These are phyloP conservation scores for Aspergillus coremiiformis DNA, from an alignment of 495 filamentous ascomycete genomes.

Conservation along the genomic window DNA sequence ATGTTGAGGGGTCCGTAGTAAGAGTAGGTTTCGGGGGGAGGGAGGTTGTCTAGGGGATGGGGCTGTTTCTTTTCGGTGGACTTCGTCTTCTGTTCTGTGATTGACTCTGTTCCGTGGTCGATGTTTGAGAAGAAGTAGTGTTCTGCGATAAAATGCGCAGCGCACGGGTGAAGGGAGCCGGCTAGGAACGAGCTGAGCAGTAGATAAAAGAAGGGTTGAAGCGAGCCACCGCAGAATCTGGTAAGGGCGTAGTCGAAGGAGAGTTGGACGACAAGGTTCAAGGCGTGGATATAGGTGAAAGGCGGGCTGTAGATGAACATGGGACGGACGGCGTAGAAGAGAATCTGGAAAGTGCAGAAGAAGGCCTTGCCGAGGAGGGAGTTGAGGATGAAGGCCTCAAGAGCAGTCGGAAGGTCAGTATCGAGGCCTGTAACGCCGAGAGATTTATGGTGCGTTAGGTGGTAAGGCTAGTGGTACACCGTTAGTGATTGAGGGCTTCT, in stretches of 20 bases:
- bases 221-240: conserved; percentile 44
- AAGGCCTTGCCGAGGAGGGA: conserved; percentile 97
- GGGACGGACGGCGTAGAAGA: conserved; percentile 98
- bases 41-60: conserved; percentile 41
- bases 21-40: conserved; percentile 88
- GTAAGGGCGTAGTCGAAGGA: conserved; percentile 69
- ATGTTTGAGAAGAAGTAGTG: conserved; percentile 92
- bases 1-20: conserved; percentile 94
- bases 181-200: conserved; percentile 85
- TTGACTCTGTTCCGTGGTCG: conserved; percentile 51
- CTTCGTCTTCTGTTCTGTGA: conserved; percentile 28
- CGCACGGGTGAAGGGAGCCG: conserved; percentile 87
- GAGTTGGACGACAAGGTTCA: conserved; percentile 72
- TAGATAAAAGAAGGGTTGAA: conserved; percentile 64
- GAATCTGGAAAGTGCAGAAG: conserved; percentile 98
- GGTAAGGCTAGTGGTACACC: conserved; percentile 66
- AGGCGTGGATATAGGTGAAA: conserved; percentile 73
- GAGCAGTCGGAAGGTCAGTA: conserved; percentile 85
- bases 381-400: conserved; percentile 91
- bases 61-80: conserved; percentile 18
- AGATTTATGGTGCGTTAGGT: conserved; percentile 98
- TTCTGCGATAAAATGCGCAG: conserved; percentile 97
- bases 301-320: conserved; percentile 90
- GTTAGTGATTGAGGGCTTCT: neutral
- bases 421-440: conserved; percentile 95